Evolutionary conservation across 805 yeast species (phyloP), one percentile per base, ranked within the genome.

Genomic region (Cyberlindnera xishuangbannaensis): DNA sequence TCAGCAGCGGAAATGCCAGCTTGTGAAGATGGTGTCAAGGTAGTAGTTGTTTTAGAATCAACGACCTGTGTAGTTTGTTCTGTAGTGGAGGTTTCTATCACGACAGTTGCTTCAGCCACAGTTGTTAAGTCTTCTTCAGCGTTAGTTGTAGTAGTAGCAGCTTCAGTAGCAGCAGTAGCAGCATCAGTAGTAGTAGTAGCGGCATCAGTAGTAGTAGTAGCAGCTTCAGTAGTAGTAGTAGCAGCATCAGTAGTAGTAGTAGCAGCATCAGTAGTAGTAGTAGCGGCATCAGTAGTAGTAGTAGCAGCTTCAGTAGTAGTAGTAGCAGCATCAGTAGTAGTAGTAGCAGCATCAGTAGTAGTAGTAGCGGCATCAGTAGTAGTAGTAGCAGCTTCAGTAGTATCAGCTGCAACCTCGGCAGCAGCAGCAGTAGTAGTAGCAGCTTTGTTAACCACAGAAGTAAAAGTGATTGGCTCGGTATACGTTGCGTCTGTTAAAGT

Each of bases 401-500:
- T 14, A 14, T 5, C 16, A 7, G 11, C 24, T 12, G 39, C 14
- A 11, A 31, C 13, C 5, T 10, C 17, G n/a, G 28, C 16, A 11
- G 38, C 18, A 13, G 41, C 37, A 28, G 52, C 41, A 18, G 55
- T 37, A 4, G 52, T 38, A 4, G 47, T 34, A 15, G 39, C 39
- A 18, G 36, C 36, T 23, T 43, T 48, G 31, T 48, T 40, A 27
- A 47, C 32, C 8, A 50, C 30, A 12, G 57, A 51, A 12, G 59
- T 48, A 27, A 64, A 56, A 5, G 67, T 56, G 8, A 65, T 47
- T 33, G 68, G 59, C 25, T 48, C 46, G 32, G 58, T 56, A 28
- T 62, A 49, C 9, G 62, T 47, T n/a, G 61, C 56, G 27, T 60
- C 58, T 14, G 63, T 60, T 29, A 51, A 41, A 18, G 69, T 61